Conservation (phyloP, 2,329 filamentous ascomycete genomes). For the Penicillium sp. region DNA sequence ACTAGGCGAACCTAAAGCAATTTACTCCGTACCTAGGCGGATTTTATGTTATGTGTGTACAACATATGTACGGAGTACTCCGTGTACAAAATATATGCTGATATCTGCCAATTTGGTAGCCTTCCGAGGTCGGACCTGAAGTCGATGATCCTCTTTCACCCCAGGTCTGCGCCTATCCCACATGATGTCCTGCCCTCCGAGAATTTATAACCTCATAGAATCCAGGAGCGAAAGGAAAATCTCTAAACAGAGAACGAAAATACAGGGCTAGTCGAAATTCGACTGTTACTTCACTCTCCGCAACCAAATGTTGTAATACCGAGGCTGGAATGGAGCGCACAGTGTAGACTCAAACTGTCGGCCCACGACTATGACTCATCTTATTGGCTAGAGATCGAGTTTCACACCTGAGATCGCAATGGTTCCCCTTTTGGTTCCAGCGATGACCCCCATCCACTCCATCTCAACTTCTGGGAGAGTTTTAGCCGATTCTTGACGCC, state of each 20-base stretch:
- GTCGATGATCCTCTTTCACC: neutral
- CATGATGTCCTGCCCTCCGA: neutral
- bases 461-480: neutral
- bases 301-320: slow-evolving; percentile 6
- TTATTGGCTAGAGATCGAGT: slow-evolving; percentile 3
- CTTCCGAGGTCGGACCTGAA: neutral
- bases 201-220: neutral
- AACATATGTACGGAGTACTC: too few relatives aligned
- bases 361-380: neutral
- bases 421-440: slow-evolving; percentile 4
- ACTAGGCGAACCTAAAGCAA: too few relatives aligned
- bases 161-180: neutral
- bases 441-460: neutral
- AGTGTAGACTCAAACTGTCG: neutral
- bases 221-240: neutral
- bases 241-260: neutral
- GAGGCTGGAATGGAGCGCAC: neutral
- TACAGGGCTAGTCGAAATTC: neutral
- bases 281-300: neutral
- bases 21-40: too few relatives aligned
- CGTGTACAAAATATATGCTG: too few relatives aligned
- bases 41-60: too few relatives aligned
- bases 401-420: neutral
- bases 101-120: too few relatives aligned
- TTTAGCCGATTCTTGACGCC: slow-evolving; percentile 1